Conservation (phyloP, 495 filamentous ascomycete species). For the Trichoderma orchidacearum region DNA sequence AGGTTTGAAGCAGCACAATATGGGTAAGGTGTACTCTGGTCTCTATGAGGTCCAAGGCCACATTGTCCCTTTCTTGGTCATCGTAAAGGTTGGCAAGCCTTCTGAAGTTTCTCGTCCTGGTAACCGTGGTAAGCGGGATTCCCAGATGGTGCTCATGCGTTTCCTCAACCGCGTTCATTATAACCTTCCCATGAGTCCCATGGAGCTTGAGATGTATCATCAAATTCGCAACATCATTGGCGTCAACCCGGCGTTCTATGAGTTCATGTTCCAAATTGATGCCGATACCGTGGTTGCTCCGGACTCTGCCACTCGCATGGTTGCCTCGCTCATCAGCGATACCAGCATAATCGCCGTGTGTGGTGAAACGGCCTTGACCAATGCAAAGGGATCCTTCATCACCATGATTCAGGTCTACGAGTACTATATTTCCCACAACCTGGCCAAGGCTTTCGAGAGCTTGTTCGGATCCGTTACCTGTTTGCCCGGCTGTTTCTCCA, state of each 20-base stretch:
- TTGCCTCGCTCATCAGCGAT: constrained; percentile 81
- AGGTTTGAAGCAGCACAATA: constrained; percentile 95
- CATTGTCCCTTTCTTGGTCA: constrained; percentile 93
- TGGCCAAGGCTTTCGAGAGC: constrained; percentile 96
- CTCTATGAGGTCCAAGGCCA: constrained; percentile 96
- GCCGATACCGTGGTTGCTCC: constrained; percentile 89
- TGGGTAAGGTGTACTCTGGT: constrained; percentile 97
- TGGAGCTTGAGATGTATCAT: constrained; percentile 97
- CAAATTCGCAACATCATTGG: constrained; percentile 98
- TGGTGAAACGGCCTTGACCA: constrained; percentile 86
- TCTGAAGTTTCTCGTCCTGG: constrained; percentile 93
- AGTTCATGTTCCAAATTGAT: constrained; percentile 93
- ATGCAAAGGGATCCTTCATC: constrained; percentile 80
- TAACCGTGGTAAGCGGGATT: constrained; percentile 98
- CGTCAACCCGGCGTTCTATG: constrained; percentile 96
- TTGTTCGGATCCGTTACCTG: constrained; percentile 96
- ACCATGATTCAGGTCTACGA: constrained; percentile 99
- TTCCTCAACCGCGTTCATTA: constrained; percentile 98
- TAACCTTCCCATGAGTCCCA: constrained; percentile 85
- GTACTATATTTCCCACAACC: constrained; percentile 97
- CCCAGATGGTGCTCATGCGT: constrained; percentile 94
- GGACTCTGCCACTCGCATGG: constrained; percentile 86
- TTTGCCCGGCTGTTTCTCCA: constrained; percentile 93
- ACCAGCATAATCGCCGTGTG: constrained; percentile 86
- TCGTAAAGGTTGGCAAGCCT: constrained; percentile 95